These are phyloP conservation scores for Verbascum thapsus DNA, from an alignment of 257 asterid genomes.

Conservation along the genomic window DNA sequence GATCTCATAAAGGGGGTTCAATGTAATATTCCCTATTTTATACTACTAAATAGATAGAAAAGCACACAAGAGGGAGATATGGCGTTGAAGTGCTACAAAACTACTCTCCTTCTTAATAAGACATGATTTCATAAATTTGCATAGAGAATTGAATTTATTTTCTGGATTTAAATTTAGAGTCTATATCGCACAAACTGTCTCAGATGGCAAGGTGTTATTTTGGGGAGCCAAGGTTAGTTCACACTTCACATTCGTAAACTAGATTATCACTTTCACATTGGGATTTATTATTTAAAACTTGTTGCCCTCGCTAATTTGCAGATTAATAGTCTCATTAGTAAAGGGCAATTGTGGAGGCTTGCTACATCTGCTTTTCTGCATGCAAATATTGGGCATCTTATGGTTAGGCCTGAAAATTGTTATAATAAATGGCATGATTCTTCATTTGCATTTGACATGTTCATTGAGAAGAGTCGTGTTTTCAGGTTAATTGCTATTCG, in stretches of 20 bases:
- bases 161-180: slow-evolving; percentile 51
- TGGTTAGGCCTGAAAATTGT: slow-evolving; percentile 58
- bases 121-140: slow-evolving; percentile 20
- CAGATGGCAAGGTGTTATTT: slow-evolving; percentile 61
- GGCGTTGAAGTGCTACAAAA: slow-evolving; percentile 6
- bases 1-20: too few species aligned
- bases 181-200: slow-evolving; percentile 59
- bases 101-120: slow-evolving; percentile 9
- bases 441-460: slow-evolving; percentile 19
- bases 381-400: slow-evolving; percentile 77
- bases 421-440: background rate
- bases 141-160: slow-evolving; percentile 20
- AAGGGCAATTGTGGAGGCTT: slow-evolving; percentile 94
- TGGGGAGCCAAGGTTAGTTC: background rate
- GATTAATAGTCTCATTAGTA: slow-evolving; percentile 78
- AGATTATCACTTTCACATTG: slow-evolving; percentile 17
- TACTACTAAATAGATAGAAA: background rate
- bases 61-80: slow-evolving; percentile 2
- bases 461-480: slow-evolving; percentile 29
- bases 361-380: slow-evolving; percentile 82
- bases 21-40: too few species aligned
- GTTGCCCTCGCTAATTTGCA: slow-evolving; percentile 37
- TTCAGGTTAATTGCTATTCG: slow-evolving; percentile 87
- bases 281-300: slow-evolving; percentile 9
- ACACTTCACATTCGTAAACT: slow-evolving; percentile 8